Percentiles rank a stretch among this genome's conserved stretches.
phyloP scores from a whole-genome alignment of 2,329 filamentous ascomycete genomes.

The Colletotrichum echinochloae region DNA sequence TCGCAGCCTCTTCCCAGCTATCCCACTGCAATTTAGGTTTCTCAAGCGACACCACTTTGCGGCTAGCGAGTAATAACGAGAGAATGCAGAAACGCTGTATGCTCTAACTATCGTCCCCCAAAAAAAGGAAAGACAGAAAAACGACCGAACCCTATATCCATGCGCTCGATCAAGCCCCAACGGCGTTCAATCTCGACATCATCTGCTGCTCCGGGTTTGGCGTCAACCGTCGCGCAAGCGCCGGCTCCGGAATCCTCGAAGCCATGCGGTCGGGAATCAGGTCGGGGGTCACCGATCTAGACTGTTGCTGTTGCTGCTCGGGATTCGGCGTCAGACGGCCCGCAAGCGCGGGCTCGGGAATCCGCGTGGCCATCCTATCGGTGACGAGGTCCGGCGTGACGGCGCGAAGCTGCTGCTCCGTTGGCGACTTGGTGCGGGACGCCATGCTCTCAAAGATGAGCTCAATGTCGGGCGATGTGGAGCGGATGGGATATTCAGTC shows the following conservation, averaged over 20 bases:
- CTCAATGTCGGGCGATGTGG: slow-evolving; percentile 44
- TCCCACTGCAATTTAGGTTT: background rate
- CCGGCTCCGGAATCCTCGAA: slow-evolving; percentile 58
- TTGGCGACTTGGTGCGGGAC: slow-evolving; percentile 46
- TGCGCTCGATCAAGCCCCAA: slow-evolving; percentile 43
- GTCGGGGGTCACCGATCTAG: slow-evolving; percentile 63
- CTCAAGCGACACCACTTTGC: background rate
- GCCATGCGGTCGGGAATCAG: slow-evolving; percentile 63
- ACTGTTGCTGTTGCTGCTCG: slow-evolving; percentile 53
- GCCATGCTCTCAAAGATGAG: slow-evolving; percentile 38
- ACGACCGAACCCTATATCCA: background rate
- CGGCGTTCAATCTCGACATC: slow-evolving; percentile 45
- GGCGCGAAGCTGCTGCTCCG: slow-evolving; percentile 54
- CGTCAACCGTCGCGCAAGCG: slow-evolving; percentile 57
- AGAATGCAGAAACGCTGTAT: background rate
- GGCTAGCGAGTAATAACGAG: slow-evolving; percentile 25
- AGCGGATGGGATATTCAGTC: slow-evolving; percentile 66
- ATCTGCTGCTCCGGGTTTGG: slow-evolving; percentile 61
- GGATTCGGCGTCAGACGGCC: slow-evolving; percentile 61
- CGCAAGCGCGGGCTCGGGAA: slow-evolving; percentile 60
- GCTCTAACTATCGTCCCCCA: too few species aligned
- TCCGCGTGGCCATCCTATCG: slow-evolving; percentile 54
- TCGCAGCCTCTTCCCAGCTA: background rate
- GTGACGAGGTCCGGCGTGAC: slow-evolving; percentile 71
- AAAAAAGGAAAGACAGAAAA: background rate